phyloP scores from a whole-genome alignment of 148 eudicot species.

The Heliosperma pusillum region DNA sequence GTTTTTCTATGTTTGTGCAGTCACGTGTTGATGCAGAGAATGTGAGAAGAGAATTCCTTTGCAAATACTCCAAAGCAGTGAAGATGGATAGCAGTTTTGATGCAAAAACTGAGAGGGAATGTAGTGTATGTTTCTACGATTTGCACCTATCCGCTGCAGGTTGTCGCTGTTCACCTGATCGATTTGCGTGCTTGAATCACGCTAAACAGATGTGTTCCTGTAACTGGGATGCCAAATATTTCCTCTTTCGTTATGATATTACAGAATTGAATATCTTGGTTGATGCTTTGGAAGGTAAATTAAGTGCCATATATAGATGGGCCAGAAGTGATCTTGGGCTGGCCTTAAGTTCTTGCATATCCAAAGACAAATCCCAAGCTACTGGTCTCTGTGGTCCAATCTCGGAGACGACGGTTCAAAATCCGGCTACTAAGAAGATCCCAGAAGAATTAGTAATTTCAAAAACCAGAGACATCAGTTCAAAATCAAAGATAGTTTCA shows the following conservation, averaged over 20 bases:
- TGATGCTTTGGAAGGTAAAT: slow-evolving; percentile 96
- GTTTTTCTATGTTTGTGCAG: slow-evolving; percentile 35
- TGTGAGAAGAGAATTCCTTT: slow-evolving; percentile 73
- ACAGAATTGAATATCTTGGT: slow-evolving; percentile 67
- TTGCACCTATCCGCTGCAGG: slow-evolving; percentile 92
- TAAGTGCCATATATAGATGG: slow-evolving; percentile 90
- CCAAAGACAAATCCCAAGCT: slow-evolving; percentile 42
- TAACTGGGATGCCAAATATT: slow-evolving; percentile 67
- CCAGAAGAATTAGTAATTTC: slow-evolving; percentile 21
- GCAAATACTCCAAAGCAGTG: slow-evolving; percentile 56
- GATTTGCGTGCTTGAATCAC: slow-evolving; percentile 84
- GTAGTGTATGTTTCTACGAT: slow-evolving; percentile 82
- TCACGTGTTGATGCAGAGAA: slow-evolving; percentile 77
- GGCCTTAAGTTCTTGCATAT: slow-evolving; percentile 59
- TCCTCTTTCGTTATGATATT: slow-evolving; percentile 79
- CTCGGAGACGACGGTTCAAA: slow-evolving; percentile 34
- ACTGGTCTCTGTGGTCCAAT: slow-evolving; percentile 27
- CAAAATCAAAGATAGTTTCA: slow-evolving; percentile 25
- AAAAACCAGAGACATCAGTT: slow-evolving; percentile 29
- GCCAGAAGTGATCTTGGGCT: slow-evolving; percentile 83
- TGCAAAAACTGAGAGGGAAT: slow-evolving; percentile 84
- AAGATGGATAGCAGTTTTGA: slow-evolving; percentile 92
- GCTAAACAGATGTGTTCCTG: slow-evolving; percentile 85
- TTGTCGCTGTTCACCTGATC: slow-evolving; percentile 84
- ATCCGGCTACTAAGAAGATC: slow-evolving; percentile 20